These are phyloP conservation scores for Mycena alexandri DNA, from an alignment of 768 basidiomycete genomes.

Conservation along the genomic window DNA sequence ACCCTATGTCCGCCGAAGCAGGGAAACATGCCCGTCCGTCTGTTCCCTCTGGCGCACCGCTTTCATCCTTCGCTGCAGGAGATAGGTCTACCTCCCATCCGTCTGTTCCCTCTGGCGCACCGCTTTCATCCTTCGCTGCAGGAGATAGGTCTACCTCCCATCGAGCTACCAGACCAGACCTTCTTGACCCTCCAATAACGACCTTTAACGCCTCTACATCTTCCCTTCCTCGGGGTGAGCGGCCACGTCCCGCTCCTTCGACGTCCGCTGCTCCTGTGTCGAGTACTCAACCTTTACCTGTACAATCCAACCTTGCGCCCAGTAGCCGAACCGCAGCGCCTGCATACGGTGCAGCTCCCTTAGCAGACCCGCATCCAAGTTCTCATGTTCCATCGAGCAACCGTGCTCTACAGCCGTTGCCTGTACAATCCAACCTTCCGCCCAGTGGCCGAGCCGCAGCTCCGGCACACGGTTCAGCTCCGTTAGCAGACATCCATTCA, in stretches of 20 bases:
- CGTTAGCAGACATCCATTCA: neutral
- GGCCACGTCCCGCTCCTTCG: constrained; percentile 12
- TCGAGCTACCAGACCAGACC: constrained; percentile 4
- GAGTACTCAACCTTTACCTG: neutral
- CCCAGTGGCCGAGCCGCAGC: constrained; percentile 3
- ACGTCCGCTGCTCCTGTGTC: constrained; percentile 9
- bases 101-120: neutral
- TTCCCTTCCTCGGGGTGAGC: neutral
- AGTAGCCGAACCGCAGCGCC: constrained; percentile 2
- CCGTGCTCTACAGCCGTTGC: neutral
- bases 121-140: neutral
- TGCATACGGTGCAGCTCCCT: neutral
- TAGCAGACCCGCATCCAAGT: too few relatives aligned
- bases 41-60: neutral
- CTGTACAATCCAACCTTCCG: neutral
- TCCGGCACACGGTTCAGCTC: neutral
- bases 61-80: neutral
- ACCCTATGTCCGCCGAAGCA: neutral
- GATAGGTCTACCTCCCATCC: neutral
- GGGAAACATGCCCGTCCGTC: neutral
- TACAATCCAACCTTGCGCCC: neutral
- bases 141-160: constrained; percentile 7
- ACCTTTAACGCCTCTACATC: neutral
- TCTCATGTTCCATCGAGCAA: constrained; percentile 10
- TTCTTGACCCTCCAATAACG: neutral